These are phyloP conservation scores for Bonnemaisonia californica DNA, from an alignment of 31 red algal species.

Conservation along the genomic window DNA sequence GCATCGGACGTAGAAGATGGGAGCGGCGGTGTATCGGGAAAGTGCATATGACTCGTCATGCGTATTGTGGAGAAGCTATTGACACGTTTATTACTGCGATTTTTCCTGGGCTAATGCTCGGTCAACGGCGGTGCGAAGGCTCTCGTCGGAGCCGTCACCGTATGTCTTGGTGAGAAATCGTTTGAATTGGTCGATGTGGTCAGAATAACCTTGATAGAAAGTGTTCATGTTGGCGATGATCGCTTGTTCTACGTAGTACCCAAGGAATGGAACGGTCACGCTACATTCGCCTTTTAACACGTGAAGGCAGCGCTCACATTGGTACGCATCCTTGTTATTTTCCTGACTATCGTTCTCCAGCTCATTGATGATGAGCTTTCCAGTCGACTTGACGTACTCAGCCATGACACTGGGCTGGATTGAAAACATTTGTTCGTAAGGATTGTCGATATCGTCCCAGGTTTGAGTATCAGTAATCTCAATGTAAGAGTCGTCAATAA, in stretches of 20 bases:
- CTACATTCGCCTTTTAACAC: constrained; percentile 37
- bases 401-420: constrained; percentile 36
- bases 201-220: constrained; percentile 55
- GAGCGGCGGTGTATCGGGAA: too few species aligned
- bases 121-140: constrained; percentile 30
- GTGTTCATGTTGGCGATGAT: constrained; percentile 58
- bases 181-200: constrained; percentile 40
- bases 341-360: background rate
- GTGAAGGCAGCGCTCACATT: constrained; percentile 43
- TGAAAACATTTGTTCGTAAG: constrained; percentile 32
- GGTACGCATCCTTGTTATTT: background rate
- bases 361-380: constrained; percentile 23
- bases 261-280: constrained; percentile 43
- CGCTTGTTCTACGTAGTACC: constrained; percentile 55
- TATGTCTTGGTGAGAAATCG: constrained; percentile 15
- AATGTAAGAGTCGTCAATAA: constrained; percentile 50
- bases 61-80: too few species aligned
- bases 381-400: constrained; percentile 44
- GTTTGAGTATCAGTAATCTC: constrained; percentile 56
- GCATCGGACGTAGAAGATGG: too few species aligned
- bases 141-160: constrained; percentile 28
- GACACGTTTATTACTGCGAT: background rate
- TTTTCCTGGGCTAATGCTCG: constrained; percentile 37
- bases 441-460: constrained; percentile 40
- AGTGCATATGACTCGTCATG: too few species aligned